A percentile compares a stretch with the other conserved stretches of the same genome.
Evolutionary conservation across 2,329 filamentous ascomycete species (phyloP).

Genomic region (Cytospora piceicola): DNA sequence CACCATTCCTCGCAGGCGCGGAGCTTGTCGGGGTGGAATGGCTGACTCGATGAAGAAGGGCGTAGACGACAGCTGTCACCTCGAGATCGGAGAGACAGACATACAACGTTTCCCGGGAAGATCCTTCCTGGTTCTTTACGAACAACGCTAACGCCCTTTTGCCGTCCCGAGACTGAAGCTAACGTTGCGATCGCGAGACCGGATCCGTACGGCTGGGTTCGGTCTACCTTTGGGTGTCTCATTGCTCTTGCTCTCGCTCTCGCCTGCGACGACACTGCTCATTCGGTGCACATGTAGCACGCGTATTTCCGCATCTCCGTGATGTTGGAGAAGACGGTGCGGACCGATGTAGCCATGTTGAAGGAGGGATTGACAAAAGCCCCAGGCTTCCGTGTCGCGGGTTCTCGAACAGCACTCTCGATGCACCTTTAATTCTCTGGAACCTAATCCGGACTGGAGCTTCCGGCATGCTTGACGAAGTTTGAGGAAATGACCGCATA

Average conservation of each 20-base stretch:
- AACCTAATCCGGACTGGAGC: too few species aligned
- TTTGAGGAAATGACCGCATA: too few species aligned
- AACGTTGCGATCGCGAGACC: conserved; percentile 3
- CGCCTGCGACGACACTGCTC: background rate
- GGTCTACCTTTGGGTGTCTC: too few species aligned
- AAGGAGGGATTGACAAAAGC: too few species aligned
- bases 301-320: background rate
- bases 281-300: background rate
- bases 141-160: background rate
- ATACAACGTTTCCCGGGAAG: background rate
- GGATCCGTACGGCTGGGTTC: conserved; percentile 2
- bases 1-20: background rate
- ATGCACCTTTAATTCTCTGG: too few species aligned
- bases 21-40: background rate
- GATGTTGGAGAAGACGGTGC: too few species aligned
- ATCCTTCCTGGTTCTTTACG: background rate
- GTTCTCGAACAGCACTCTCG: too few species aligned
- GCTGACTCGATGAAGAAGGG: background rate
- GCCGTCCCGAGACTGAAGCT: conserved; percentile 1
- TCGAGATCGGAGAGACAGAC: background rate
- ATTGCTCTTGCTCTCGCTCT: background rate
- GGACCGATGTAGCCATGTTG: too few species aligned
- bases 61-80: too few species aligned
- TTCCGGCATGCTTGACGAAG: too few species aligned
- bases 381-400: too few species aligned